These are phyloP conservation scores for Paratinospora sagittata DNA, from an alignment of 164 flowering plant species.

Conservation along the genomic window DNA sequence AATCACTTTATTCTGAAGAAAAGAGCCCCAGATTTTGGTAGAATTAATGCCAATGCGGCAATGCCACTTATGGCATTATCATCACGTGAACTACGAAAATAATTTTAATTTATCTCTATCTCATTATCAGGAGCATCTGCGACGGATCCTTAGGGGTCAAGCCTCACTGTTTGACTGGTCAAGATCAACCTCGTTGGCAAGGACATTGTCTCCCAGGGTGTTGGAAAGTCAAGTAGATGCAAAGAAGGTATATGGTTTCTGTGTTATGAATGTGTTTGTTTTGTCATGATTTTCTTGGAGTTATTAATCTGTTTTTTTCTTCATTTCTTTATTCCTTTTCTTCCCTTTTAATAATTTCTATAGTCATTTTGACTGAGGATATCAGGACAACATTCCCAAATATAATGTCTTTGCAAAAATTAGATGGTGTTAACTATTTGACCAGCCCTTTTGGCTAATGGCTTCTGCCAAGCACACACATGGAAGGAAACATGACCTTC, in stretches of 20 bases:
- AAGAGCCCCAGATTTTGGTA: too few species aligned
- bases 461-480: not conserved
- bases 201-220: conserved; percentile 92
- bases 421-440: not conserved
- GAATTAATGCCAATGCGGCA: too few species aligned
- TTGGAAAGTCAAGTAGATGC: conserved; percentile 98
- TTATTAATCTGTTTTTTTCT: not conserved
- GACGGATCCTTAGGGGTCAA: conserved; percentile 96
- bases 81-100: not conserved
- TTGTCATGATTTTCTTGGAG: too few species aligned
- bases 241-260: conserved; percentile 57
- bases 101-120: conserved; percentile 9
- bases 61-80: too few species aligned
- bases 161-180: conserved; percentile 96
- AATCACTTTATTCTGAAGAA: too few species aligned
- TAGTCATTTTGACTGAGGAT: not conserved
- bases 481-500: not conserved
- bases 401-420: not conserved
- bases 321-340: not conserved
- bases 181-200: conserved; percentile 87
- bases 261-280: not conserved
- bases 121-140: conserved; percentile 74
- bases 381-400: not conserved
- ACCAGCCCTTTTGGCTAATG: not conserved
- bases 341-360: not conserved